These are phyloP conservation scores for Aspergillus neotritici DNA, from an alignment of 2,329 filamentous ascomycete species.

Conservation along the genomic window DNA sequence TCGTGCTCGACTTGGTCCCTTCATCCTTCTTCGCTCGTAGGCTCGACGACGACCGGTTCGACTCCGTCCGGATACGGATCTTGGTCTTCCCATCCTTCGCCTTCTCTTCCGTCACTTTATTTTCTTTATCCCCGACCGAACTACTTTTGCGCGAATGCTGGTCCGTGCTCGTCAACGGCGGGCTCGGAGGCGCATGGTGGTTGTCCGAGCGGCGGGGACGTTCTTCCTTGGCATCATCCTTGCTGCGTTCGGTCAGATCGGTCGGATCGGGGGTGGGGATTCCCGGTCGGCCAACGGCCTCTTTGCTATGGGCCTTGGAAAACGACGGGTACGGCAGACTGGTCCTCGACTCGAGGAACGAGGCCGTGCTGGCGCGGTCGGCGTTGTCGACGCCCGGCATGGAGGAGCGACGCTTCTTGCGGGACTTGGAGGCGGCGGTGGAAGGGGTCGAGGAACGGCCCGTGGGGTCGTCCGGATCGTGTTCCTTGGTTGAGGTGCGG, in stretches of 20 bases:
- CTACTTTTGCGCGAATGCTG: conserved; percentile 36
- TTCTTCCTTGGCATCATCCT: conserved; percentile 32
- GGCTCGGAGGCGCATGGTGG: conserved; percentile 42
- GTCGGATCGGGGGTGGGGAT: conserved; percentile 66
- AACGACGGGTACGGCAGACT: conserved; percentile 72
- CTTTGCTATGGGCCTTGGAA: conserved; percentile 88
- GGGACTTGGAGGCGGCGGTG: conserved; percentile 18
- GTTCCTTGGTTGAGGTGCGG: conserved; percentile 33
- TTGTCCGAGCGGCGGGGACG: conserved; percentile 22
- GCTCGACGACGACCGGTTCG: conserved; percentile 40
- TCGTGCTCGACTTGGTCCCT: conserved; percentile 31
- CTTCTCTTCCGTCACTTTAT: conserved; percentile 32
- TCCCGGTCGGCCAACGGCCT: conserved; percentile 57
- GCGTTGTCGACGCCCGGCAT: conserved; percentile 48
- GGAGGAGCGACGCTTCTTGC: conserved; percentile 39
- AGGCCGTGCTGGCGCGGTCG: conserved; percentile 29
- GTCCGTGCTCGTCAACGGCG: conserved; percentile 43
- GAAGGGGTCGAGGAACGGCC: conserved; percentile 26
- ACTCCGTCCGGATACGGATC: conserved; percentile 33
- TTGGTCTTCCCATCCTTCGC: conserved; percentile 31
- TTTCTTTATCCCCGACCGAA: conserved; percentile 24
- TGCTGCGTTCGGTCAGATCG: conserved; percentile 53
- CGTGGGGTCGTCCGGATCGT: conserved; percentile 23
- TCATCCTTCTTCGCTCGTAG: conserved; percentile 37
- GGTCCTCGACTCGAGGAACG: conserved; percentile 40